These are phyloP conservation scores for Chlorokybus atmophyticus DNA, from an alignment of 139 green algal species.

Conservation along the genomic window DNA sequence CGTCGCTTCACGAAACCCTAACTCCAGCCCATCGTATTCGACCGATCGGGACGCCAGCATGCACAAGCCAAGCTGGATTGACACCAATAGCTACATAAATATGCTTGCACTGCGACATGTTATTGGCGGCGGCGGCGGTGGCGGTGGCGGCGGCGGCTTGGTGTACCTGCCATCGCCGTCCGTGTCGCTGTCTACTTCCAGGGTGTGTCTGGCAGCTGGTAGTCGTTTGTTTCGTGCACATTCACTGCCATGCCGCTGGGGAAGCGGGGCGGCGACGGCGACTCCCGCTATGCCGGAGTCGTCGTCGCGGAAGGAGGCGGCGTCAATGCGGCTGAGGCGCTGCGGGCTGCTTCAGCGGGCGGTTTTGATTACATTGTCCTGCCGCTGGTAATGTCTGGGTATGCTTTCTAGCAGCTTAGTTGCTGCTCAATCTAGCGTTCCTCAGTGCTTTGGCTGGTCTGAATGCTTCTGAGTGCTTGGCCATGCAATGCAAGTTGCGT, in stretches of 20 bases:
- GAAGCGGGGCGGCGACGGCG: slow-evolving; percentile 63
- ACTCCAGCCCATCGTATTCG: no score
- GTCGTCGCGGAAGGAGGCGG: slow-evolving; percentile 44
- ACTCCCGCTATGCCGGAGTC: slow-evolving; percentile 69
- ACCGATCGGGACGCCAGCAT: no score
- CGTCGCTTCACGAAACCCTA: no score
- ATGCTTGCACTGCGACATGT: no score
- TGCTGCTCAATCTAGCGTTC: background rate
- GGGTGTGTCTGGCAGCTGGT: background rate
- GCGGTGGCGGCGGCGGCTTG: no score
- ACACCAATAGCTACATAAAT: no score
- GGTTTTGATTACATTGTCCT: slow-evolving; percentile 86
- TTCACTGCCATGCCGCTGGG: slow-evolving; percentile 68
- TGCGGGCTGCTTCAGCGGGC: slow-evolving; percentile 44
- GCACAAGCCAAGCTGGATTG: no score
- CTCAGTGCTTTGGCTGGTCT: background rate
- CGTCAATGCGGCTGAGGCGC: slow-evolving; percentile 37
- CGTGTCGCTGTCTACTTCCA: no score
- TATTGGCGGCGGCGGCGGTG: no score
- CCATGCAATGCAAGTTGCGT: background rate
- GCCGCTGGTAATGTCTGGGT: slow-evolving; percentile 46
- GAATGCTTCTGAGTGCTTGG: background rate
- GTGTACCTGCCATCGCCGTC: no score
- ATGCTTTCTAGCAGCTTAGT: slow-evolving; percentile 13
- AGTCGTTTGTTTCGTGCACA: background rate